Conservation (phyloP, 2,329 filamentous ascomycete genomes). For the Monosporascus sp. region DNA sequence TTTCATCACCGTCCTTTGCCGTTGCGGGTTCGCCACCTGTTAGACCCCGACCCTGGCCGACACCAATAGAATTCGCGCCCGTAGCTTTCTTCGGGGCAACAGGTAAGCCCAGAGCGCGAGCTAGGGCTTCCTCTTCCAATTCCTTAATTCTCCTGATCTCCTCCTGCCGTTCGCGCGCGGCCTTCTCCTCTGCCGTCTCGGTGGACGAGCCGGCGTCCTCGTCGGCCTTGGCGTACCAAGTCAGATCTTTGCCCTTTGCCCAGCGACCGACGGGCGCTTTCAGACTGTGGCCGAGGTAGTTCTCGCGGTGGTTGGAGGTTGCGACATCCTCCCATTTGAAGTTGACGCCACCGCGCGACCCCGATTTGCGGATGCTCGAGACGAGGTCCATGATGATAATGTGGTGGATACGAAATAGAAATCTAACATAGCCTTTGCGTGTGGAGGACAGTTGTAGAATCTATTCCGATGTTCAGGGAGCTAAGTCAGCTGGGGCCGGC, state of each 20-base stretch:
- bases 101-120: conserved; percentile 74
- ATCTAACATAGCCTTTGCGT: neutral
- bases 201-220: conserved; percentile 42
- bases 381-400: conserved; percentile 73
- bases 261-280: conserved; percentile 91
- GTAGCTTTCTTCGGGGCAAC: conserved; percentile 54
- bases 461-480: neutral
- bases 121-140: conserved; percentile 87
- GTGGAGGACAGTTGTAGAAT: too few relatives aligned
- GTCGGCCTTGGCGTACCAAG: conserved; percentile 59
- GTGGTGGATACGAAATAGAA: neutral
- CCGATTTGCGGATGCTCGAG: conserved; percentile 81
- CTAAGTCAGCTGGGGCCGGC: neutral
- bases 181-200: conserved; percentile 54
- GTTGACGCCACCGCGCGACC: conserved; percentile 88
- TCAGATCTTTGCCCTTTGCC: conserved; percentile 69
- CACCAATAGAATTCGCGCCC: conserved; percentile 64
- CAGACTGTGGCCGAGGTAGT: conserved; percentile 80
- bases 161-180: conserved; percentile 59
- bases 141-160: conserved; percentile 82
- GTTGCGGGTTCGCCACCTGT: conserved; percentile 9
- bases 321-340: conserved; percentile 97
- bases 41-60: conserved; percentile 33
- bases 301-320: conserved; percentile 80
- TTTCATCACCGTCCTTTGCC: conserved; percentile 11